These are phyloP conservation scores for Yarrowia osloensis DNA, from an alignment of 805 yeast species.

Conservation along the genomic window DNA sequence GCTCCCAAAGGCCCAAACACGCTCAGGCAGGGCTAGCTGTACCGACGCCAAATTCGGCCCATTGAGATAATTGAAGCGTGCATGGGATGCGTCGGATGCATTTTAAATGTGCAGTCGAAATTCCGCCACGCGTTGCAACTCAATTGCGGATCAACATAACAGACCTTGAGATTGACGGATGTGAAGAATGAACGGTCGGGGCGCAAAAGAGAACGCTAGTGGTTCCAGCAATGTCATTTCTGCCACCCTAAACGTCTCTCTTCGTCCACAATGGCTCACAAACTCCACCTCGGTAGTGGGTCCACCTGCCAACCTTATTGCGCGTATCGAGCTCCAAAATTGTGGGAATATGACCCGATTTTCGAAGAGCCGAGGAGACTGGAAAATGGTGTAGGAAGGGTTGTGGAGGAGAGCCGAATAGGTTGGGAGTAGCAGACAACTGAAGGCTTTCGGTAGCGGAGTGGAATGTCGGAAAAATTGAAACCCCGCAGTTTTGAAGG, in stretches of 20 bases:
- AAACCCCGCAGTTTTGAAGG: too few species aligned
- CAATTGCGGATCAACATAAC: background rate
- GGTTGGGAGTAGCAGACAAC: too few species aligned
- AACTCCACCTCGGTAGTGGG: background rate
- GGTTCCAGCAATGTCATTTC: too few species aligned
- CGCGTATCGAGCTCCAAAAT: background rate
- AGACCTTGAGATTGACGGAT: background rate
- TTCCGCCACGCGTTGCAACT: background rate
- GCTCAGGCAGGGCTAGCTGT: background rate
- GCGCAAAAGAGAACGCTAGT: too few species aligned
- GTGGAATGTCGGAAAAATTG: too few species aligned
- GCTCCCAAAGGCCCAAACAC: background rate
- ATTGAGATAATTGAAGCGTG: background rate
- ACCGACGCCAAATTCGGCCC: background rate
- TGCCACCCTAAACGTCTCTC: background rate
- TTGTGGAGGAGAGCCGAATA: too few species aligned
- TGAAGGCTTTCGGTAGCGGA: too few species aligned
- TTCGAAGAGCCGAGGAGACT: background rate
- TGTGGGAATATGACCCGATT: background rate
- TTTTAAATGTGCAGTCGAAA: background rate
- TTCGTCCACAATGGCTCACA: background rate
- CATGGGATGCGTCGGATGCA: background rate
- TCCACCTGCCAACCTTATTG: background rate
- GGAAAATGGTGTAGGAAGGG: background rate
- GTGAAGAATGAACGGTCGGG: background rate